phyloP scores from a whole-genome alignment of 2,329 filamentous ascomycete species.

The Neonectria neomacrospora region DNA sequence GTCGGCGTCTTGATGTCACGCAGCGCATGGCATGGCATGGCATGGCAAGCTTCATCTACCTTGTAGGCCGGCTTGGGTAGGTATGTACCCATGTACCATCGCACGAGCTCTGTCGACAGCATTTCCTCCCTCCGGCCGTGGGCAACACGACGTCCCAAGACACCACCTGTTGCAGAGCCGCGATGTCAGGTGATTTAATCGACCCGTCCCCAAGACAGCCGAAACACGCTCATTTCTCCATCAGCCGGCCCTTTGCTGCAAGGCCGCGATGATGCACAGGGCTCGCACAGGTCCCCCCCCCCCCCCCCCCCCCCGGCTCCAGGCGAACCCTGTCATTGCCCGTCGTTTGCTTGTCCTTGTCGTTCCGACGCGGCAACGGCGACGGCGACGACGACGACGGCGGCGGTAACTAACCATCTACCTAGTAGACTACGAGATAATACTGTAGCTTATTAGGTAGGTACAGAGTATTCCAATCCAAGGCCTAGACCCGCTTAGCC shows the following conservation, averaged over 20 bases:
- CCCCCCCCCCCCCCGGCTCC: conserved; percentile 31
- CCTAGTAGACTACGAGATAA: too few relatives aligned
- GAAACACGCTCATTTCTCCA: neutral
- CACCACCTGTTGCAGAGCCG: conserved; percentile 18
- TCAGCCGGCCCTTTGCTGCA: conserved; percentile 12
- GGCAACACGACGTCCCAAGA: conserved; percentile 5
- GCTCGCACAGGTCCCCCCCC: conserved; percentile 27
- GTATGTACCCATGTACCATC: conserved; percentile 1
- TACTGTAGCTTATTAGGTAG: too few relatives aligned
- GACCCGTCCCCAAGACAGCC: conserved; percentile 8
- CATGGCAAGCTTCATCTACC: neutral
- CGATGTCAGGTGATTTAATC: conserved; percentile 24
- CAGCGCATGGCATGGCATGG: conserved; percentile 7
- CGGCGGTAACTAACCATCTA: neutral
- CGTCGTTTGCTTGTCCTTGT: neutral
- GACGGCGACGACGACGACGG: neutral
- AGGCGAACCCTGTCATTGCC: conserved; percentile 30
- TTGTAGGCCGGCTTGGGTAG: neutral
- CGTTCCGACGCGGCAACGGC: neutral
- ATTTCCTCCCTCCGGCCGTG: neutral
- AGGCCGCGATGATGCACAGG: conserved; percentile 27
- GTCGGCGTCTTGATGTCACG: conserved; percentile 19
- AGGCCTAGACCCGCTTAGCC: conserved; percentile 37
- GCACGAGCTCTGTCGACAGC: conserved; percentile 8
- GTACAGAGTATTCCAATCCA: conserved; percentile 16